phyloP scores from a whole-genome alignment of 805 yeast genomes.

The Ogataea neopini region DNA sequence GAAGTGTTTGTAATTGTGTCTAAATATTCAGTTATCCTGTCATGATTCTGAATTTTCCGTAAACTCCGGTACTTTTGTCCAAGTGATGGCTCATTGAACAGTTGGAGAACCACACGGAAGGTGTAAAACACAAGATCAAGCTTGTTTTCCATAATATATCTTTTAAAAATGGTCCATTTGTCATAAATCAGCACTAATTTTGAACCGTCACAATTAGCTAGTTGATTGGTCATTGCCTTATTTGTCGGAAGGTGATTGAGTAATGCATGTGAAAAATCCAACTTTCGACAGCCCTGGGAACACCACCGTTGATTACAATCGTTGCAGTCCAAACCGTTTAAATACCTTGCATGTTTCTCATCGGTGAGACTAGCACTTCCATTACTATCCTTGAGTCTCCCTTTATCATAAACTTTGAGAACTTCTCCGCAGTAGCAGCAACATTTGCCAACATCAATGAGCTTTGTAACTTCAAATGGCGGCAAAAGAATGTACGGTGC shows the following conservation, averaged over 20 bases:
- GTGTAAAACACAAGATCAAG: slow-evolving; percentile 24
- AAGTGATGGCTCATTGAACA: slow-evolving; percentile 23
- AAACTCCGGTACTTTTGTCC: slow-evolving; percentile 21
- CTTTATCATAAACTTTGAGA: slow-evolving; percentile 33
- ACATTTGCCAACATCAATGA: slow-evolving; percentile 33
- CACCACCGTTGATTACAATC: slow-evolving; percentile 35
- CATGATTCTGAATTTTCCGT: slow-evolving; percentile 13
- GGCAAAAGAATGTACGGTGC: slow-evolving; percentile 34
- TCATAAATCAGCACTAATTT: slow-evolving; percentile 25
- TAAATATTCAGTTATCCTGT: slow-evolving; percentile 17
- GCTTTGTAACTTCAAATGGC: slow-evolving; percentile 25
- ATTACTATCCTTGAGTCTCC: slow-evolving; percentile 25
- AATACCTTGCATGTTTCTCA: slow-evolving; percentile 30
- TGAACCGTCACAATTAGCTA: slow-evolving; percentile 13
- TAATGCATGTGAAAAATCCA: slow-evolving; percentile 29
- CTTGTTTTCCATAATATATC: slow-evolving; percentile 11
- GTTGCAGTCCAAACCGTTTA: slow-evolving; percentile 35
- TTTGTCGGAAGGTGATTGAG: slow-evolving; percentile 34
- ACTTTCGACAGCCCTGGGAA: slow-evolving; percentile 28
- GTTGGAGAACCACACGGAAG: slow-evolving; percentile 23
- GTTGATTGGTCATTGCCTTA: slow-evolving; percentile 29
- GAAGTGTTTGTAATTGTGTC: neutral
- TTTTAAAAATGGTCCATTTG: slow-evolving; percentile 25
- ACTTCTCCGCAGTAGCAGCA: slow-evolving; percentile 36
- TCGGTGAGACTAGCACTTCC: slow-evolving; percentile 17